A percentile compares a stretch with the other conserved stretches of the same genome.
phyloP scores from a whole-genome alignment of 768 basidiomycete genomes.

The Galerina sulciceps region DNA sequence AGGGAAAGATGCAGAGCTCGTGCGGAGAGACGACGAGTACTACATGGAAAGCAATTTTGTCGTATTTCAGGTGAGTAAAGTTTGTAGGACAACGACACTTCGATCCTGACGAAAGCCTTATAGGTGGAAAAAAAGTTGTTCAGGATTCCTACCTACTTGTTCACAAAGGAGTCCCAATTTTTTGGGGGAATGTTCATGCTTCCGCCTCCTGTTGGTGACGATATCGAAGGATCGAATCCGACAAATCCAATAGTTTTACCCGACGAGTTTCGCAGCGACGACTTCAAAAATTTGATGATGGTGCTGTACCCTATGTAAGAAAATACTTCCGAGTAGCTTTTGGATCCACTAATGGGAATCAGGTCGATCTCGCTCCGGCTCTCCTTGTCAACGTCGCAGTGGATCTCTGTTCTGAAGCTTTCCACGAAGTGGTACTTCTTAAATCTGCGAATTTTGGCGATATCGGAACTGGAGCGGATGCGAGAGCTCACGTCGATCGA shows the following conservation, averaged over 20 bases:
- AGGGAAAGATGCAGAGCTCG: background rate
- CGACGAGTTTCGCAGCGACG: background rate
- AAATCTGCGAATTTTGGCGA: slow-evolving; percentile 4
- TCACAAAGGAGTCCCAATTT: background rate
- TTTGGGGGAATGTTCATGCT: background rate
- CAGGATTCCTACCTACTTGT: background rate
- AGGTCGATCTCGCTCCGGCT: no score
- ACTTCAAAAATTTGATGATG: background rate
- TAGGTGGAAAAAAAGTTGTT: background rate
- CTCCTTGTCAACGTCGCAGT: no score
- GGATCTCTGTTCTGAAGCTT: no score
- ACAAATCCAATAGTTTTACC: background rate
- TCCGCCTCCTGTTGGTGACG: background rate
- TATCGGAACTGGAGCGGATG: slow-evolving; percentile 25
- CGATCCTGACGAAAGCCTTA: background rate
- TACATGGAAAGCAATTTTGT: background rate
- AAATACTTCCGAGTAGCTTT: no score
- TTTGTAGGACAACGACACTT: background rate
- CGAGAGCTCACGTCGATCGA: slow-evolving; percentile 24
- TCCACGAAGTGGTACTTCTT: no score
- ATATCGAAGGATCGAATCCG: background rate
- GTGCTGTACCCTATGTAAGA: background rate
- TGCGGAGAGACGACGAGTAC: background rate
- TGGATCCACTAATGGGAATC: no score
- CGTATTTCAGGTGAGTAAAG: background rate